Evolutionary conservation across 169 alveolate species (phyloP).

Genomic region (Cryptosporidium tyzzeri): DNA sequence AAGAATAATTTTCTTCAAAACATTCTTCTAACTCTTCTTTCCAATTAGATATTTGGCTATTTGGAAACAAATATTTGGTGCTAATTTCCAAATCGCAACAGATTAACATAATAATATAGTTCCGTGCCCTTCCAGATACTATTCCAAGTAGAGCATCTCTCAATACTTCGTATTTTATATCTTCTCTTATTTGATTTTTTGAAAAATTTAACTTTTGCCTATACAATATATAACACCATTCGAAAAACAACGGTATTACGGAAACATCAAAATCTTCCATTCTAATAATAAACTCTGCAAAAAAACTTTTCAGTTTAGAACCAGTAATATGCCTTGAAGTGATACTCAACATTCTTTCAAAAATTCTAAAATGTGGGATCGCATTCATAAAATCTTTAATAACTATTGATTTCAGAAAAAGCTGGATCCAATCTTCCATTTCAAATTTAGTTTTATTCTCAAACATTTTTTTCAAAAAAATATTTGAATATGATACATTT

Average conservation of each 20-base stretch:
- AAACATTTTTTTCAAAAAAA: slow-evolving; percentile 53
- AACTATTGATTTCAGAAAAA: slow-evolving; percentile 18
- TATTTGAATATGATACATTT: background rate
- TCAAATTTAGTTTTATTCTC: background rate
- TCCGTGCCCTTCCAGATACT: slow-evolving; percentile 7
- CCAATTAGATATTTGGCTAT: slow-evolving; percentile 39
- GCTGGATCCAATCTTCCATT: slow-evolving; percentile 42
- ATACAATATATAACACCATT: slow-evolving; percentile 65
- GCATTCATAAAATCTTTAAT: slow-evolving; percentile 28
- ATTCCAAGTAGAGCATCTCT: slow-evolving; percentile 32
- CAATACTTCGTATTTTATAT: slow-evolving; percentile 17
- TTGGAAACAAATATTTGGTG: slow-evolving; percentile 40
- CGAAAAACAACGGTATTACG: slow-evolving; percentile 54
- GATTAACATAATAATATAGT: slow-evolving; percentile 36
- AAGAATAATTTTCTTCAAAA: background rate
- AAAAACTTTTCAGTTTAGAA: slow-evolving; percentile 27
- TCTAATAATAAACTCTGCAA: slow-evolving; percentile 21
- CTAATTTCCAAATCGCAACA: slow-evolving; percentile 24
- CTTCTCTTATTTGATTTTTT: slow-evolving; percentile 49
- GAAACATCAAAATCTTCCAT: slow-evolving; percentile 16
- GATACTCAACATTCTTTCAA: slow-evolving; percentile 70
- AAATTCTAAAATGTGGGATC: slow-evolving; percentile 55
- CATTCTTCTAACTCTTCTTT: slow-evolving; percentile 18
- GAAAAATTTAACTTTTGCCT: slow-evolving; percentile 11
- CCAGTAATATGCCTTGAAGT: slow-evolving; percentile 29